Evolutionary conservation across 108 stramenopile genomes (phyloP), one percentile per base, ranked within the genome.

Genomic region (Ochromonas danica): DNA sequence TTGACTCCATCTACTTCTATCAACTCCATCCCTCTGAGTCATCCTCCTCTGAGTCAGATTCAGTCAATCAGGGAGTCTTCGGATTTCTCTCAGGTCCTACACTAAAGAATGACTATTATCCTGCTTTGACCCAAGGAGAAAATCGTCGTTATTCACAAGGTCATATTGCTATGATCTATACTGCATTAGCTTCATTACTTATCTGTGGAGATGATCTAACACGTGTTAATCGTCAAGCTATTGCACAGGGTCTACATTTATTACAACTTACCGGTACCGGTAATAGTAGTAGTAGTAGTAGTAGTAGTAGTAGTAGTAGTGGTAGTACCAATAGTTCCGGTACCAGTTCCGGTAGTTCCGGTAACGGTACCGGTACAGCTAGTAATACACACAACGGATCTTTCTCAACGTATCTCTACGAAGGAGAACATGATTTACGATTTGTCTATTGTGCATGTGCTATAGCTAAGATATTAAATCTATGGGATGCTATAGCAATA

Each of bases 401-500:
- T 51, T 51, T 51, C 22, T 14, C 14, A 51, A 22, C 45, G 45
- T 14, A 6, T 14, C 22, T 51, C 14, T 6, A 0, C n/a, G 84
- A 83, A 22, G 80, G 83, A 62, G 93, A 94, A 78, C 82, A 86
- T 63, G 93, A 95, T 87, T 78, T 94, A 79, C 79, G 94, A 41
- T 95, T 95, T 79, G 70, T 91, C 80, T 95, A 93, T 86, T 93
- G 93, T 77, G 94, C 93, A 33, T 87, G 87, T 43, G 87, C 87
- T 28, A 83, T 87, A 65, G 80, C 83, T 3, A 71, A 39, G 39
- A 81, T 87, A 39, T 78, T 87, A 0, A 81, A 81, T 41, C 65
- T 83, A 40, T 85, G 84, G 84, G 42, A 40, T 35, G 72, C 51
- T 28, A 60, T 77, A 39, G 74, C 71, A 35, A 71, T 43, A 0